Evolutionary conservation across 257 asterid genomes (phyloP), one percentile per base, ranked within the genome.

Genomic region (Nicotiana knightiana): DNA sequence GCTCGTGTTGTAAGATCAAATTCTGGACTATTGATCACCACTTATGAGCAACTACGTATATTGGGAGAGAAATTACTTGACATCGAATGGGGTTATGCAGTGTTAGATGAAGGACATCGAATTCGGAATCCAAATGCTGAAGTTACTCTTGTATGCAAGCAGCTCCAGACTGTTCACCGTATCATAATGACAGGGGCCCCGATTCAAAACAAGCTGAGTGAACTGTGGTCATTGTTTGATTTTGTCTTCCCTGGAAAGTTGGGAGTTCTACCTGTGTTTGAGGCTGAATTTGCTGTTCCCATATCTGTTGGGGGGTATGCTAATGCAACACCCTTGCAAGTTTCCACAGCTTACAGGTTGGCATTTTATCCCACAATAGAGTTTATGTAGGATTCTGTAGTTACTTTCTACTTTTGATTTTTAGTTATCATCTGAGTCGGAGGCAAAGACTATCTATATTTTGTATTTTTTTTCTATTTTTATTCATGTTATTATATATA

Each of bases 251-350:
- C 99, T 55, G 99, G 99, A 87, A 96, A 96, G 88, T 86, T 96
- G 88, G 99, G 99, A 4, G 98, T 96, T 73, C 87, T 96, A 79
- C 99, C 99, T 18, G 96, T 96, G 77, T 96, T 96, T 88, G 99
- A 96, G 87, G 98, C 97, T n/a, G 99, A 96, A 85, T 96, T 96
- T 83, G 96, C 99, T 12, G 98, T 91, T 87, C 99, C 99, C 58
- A 96, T 96, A 88, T 91, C 99, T 77, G 97, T 96, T 84, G 99
- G 99, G 81, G 99, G 99, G 62, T 96, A 96, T 86, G 97, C 98
- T 76, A 96, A 96, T 88, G 99, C 99, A 67, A 87, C 93, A 32
- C 98, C 99, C 9, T 87, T 96, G 86, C 99, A 96, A 90, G 99
- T 96, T 80, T 96, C 99, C 85, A 96, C 98, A 54, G 98, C 99